A percentile compares a stretch with the other conserved stretches of the same genome.
Conservation (phyloP, 2,329 filamentous ascomycete genomes). For the Graphilbum fragrans region DNA sequence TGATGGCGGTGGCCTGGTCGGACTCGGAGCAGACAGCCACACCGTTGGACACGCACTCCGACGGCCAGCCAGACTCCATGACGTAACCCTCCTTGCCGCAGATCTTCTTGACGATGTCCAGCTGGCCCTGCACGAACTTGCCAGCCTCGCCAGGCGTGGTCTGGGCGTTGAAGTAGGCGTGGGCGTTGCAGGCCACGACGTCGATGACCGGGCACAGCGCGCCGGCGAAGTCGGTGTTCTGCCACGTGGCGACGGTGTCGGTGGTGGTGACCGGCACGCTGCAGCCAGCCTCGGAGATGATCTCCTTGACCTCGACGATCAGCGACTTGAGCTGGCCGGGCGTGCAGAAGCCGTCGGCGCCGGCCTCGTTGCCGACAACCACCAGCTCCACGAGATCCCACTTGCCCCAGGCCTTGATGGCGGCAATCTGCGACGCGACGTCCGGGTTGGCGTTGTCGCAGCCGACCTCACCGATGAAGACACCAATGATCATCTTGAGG, state of each 20-base stretch:
- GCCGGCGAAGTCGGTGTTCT: conserved; percentile 43
- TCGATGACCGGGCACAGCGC: conserved; percentile 64
- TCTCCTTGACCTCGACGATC: conserved; percentile 52
- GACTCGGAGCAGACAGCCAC: conserved; percentile 51
- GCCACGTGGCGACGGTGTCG: conserved; percentile 71
- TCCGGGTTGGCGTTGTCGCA: conserved; percentile 45
- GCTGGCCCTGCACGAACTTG: conserved; percentile 62
- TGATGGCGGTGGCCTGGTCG: conserved; percentile 63
- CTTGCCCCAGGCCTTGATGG: conserved; percentile 59
- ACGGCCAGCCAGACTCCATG: conserved; percentile 88
- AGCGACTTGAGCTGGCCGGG: conserved; percentile 55
- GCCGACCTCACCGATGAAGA: conserved; percentile 64
- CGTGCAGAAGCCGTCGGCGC: conserved; percentile 61
- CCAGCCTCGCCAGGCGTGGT: conserved; percentile 56
- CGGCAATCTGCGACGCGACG: conserved; percentile 60
- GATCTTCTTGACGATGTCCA: conserved; percentile 54
- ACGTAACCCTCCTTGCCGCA: conserved; percentile 72
- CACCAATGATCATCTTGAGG: conserved; percentile 71
- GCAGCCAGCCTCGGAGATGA: conserved; percentile 57
- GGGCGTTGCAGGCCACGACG: conserved; percentile 73
- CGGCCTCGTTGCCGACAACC: conserved; percentile 82
- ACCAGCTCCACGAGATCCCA: conserved; percentile 70
- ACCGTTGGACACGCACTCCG: conserved; percentile 56
- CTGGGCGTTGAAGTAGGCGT: conserved; percentile 82
- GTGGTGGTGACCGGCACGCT: conserved; percentile 67